Evolutionary conservation across 23 red algal species (phyloP).

Genomic region (Gracilaria gracilis): DNA sequence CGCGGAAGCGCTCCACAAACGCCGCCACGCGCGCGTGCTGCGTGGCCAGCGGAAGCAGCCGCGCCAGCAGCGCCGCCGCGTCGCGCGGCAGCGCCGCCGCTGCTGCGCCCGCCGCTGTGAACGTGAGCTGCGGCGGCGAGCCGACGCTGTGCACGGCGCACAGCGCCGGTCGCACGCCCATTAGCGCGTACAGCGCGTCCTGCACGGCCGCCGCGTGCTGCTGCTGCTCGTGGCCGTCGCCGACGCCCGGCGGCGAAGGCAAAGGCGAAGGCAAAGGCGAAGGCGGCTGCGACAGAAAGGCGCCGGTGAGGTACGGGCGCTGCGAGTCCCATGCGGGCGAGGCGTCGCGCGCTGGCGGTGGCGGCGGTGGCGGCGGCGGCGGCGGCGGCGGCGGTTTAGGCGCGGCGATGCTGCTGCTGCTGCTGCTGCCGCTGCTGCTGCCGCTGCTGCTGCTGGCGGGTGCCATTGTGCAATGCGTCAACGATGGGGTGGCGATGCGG

Average conservation of each 20-base stretch:
- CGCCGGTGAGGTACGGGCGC: conserved; percentile 51
- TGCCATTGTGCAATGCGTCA: too few species aligned
- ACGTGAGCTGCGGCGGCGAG: not conserved
- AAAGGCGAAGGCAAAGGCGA: too few species aligned
- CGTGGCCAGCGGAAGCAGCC: conserved; percentile 36
- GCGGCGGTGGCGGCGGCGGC: too few species aligned
- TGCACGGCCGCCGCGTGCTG: conserved; percentile 64
- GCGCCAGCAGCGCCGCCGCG: conserved; percentile 28
- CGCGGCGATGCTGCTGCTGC: too few species aligned
- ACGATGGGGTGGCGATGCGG: too few species aligned
- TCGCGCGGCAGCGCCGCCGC: conserved; percentile 29
- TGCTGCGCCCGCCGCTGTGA: not conserved
- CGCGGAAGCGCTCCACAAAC: conserved; percentile 50
- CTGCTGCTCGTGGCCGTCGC: too few species aligned
- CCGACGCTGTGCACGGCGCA: not conserved
- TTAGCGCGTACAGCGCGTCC: conserved; percentile 77
- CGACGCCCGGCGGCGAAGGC: too few species aligned
- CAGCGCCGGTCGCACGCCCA: conserved; percentile 66
- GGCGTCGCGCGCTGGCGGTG: not conserved
- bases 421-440: too few species aligned
- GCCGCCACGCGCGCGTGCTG: conserved; percentile 47
- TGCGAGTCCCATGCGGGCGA: conserved; percentile 55
- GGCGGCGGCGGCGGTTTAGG: too few species aligned
- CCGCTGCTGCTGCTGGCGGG: too few species aligned
- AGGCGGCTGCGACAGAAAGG: conserved; percentile 24